Percentiles rank a stretch among this genome's conserved stretches.
Evolutionary conservation across 176 grass and related monocot genomes (phyloP).

Genomic region (Oryza punctata): DNA sequence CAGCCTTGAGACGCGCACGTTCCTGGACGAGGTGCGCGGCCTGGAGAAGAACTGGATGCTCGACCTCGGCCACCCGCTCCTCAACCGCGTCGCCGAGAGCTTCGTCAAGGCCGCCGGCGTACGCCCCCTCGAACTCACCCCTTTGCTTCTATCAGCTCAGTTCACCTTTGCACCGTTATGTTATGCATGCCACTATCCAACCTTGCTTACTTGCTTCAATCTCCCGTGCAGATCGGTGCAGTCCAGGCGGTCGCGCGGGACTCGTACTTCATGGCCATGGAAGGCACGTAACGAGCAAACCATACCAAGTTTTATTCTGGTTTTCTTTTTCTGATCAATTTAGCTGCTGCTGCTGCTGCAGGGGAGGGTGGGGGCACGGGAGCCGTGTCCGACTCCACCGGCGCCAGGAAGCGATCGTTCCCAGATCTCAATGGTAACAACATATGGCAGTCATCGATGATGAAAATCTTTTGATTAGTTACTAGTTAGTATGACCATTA

Average conservation of each 20-base stretch:
- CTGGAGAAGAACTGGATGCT: constrained; percentile 62
- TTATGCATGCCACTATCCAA: background rate
- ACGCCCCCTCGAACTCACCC: background rate
- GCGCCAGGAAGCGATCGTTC: constrained; percentile 45
- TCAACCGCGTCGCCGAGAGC: constrained; percentile 85
- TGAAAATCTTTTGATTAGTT: background rate
- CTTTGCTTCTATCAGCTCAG: too few species aligned
- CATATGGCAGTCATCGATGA: background rate
- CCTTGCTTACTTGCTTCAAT: background rate
- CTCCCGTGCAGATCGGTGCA: constrained; percentile 59
- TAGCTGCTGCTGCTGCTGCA: background rate
- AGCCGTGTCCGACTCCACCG: constrained; percentile 37
- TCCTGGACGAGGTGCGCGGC: constrained; percentile 66
- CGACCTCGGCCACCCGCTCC: constrained; percentile 80
- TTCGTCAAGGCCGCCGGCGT: constrained; percentile 90
- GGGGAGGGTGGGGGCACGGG: constrained; percentile 32
- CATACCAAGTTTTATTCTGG: background rate
- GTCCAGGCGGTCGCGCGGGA: constrained; percentile 75
- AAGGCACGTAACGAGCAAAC: constrained; percentile 47
- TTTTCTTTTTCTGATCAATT: background rate
- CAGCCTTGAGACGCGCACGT: constrained; percentile 51
- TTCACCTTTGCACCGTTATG: background rate
- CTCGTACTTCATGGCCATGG: constrained; percentile 65
- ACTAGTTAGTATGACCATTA: background rate
- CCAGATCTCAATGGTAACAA: constrained; percentile 43